A percentile compares a stretch with the other conserved stretches of the same genome.
phyloP scores from a whole-genome alignment of 2,329 filamentous ascomycete species.

The Penicillium corylophilum region DNA sequence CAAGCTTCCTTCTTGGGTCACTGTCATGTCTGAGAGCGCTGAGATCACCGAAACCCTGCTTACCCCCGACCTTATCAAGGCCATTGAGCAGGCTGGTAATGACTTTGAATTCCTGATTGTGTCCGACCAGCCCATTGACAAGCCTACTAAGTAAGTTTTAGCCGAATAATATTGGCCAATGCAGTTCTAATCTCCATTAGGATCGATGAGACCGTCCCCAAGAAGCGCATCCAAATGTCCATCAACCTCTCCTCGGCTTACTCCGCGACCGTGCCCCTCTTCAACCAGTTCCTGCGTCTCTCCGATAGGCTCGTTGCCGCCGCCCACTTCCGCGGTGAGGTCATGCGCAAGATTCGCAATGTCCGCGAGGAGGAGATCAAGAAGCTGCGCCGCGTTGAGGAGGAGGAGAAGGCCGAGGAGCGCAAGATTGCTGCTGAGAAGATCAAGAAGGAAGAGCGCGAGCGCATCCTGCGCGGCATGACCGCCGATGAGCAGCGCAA shows the following conservation, averaged over 20 bases:
- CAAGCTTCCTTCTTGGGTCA: slow-evolving; percentile 86
- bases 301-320: slow-evolving; percentile 73
- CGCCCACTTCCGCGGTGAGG: slow-evolving; percentile 87
- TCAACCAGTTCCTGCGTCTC: slow-evolving; percentile 79
- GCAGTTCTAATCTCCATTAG: slow-evolving; percentile 44
- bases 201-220: slow-evolving; percentile 76
- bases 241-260: slow-evolving; percentile 65
- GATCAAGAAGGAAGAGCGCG: slow-evolving; percentile 84
- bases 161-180: not conserved
- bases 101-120: slow-evolving; percentile 83
- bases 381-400: slow-evolving; percentile 74
- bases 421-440: slow-evolving; percentile 53
- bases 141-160: slow-evolving; percentile 72
- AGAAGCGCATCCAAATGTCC: slow-evolving; percentile 82
- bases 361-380: slow-evolving; percentile 77
- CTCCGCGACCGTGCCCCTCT: slow-evolving; percentile 67
- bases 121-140: slow-evolving; percentile 83
- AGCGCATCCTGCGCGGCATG: slow-evolving; percentile 72
- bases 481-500: slow-evolving; percentile 84
- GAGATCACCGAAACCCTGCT: slow-evolving; percentile 88
- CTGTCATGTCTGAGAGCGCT: slow-evolving; percentile 94
- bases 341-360: slow-evolving; percentile 76
- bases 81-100: slow-evolving; percentile 74
- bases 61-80: slow-evolving; percentile 81
- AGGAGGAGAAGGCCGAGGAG: slow-evolving; percentile 68